Evolutionary conservation across 2,329 filamentous ascomycete genomes (phyloP).

Genomic region (Aspergillus phoenicis): DNA sequence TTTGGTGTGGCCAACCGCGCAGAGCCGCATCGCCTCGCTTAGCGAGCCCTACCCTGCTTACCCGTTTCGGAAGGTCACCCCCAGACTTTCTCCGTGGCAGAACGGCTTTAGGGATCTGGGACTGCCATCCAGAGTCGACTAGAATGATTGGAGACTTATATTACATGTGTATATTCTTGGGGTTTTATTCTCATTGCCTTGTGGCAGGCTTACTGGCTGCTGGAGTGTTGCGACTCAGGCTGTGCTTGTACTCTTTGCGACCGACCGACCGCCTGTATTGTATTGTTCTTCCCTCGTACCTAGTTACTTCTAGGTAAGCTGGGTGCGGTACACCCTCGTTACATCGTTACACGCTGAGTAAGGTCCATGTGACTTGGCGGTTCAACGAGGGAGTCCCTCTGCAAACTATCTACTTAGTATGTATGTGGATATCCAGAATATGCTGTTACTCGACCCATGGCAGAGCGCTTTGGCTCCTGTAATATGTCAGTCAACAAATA

Average conservation of each 20-base stretch:
- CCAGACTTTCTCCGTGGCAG: not conserved
- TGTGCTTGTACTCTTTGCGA: not conserved
- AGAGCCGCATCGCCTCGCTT: constrained; percentile 45
- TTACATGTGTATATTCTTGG: not conserved
- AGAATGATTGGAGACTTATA: not conserved
- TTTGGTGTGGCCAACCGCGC: constrained; percentile 47
- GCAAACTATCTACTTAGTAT: too few species aligned
- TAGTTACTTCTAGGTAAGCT: not conserved
- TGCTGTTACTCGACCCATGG: not conserved
- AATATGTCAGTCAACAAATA: not conserved
- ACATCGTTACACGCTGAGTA: not conserved
- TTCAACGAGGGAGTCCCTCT: too few species aligned
- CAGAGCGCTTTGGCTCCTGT: not conserved
- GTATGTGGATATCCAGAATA: too few species aligned
- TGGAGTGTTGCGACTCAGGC: not conserved
- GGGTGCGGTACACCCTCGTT: not conserved
- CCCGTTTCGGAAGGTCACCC: constrained; percentile 29
- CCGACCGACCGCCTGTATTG: not conserved
- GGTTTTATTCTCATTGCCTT: not conserved
- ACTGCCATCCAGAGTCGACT: not conserved
- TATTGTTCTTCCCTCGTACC: not conserved
- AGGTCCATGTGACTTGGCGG: not conserved
- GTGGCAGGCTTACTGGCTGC: not conserved
- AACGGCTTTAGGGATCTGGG: not conserved
- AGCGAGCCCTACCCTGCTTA: constrained; percentile 45